Evolutionary conservation across 495 filamentous ascomycete genomes (phyloP), one percentile per base, ranked within the genome.

Genomic region (Bacidia rubella): DNA sequence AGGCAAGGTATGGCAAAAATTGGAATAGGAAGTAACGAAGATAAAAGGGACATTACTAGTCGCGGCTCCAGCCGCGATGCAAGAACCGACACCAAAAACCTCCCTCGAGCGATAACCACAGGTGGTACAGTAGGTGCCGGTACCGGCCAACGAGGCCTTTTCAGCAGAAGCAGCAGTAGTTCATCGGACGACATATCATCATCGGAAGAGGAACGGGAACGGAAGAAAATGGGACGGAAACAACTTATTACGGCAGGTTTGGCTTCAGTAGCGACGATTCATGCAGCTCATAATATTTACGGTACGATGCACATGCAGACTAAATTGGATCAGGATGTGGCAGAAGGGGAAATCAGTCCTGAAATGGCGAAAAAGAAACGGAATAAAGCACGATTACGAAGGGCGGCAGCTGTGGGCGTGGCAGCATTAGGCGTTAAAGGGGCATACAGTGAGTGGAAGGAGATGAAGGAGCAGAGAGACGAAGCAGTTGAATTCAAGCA

Each of bases 351-450:
- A 56, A 81, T 95, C 63, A 77, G 79, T 9, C 71, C 75, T 0
- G 78, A 87, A 53, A 79, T 92, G 63, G 86, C 86, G 46, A 73
- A 78, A 53, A 88, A 83, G 66, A 70, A 80, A 51, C 83, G 83
- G 62, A 76, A 78, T 11, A 93, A 86, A 64, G 83, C 82, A 17
- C 73, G 83, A 51, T 57, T 87, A 47, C 77, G 83, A 63, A 87
- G 93, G 63, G 79, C 80, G 11, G 82, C 86, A 2, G 82, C 82
- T 32, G 71, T 94, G 0, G 87, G 87, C 57, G 83, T 95, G 47
- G 88, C 88, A 11, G 86, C 85, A 2, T 70, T 93, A 27, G 86
- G 89, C 62, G 83, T 94, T 72, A 89, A 88, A 67, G 81, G 83
- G 29, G 87, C 86, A 40, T 72, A 87, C 57, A 75, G 74, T 2